These are phyloP conservation scores for Durotheca rogersii DNA, from an alignment of 495 filamentous ascomycete species.

Conservation along the genomic window DNA sequence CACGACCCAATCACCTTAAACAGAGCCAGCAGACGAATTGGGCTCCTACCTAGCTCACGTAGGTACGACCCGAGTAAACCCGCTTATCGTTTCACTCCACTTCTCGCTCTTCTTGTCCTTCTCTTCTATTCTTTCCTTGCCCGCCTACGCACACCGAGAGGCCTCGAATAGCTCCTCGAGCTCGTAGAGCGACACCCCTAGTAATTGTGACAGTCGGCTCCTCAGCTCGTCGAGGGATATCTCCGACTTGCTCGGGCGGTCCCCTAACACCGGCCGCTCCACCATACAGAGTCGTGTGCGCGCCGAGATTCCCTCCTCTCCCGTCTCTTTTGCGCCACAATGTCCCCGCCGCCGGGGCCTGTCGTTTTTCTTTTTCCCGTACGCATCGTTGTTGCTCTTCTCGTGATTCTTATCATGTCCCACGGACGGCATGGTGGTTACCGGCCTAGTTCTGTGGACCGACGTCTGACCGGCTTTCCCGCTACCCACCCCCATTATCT, in stretches of 20 bases:
- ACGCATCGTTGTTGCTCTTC: background rate
- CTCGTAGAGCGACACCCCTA: constrained; percentile 31
- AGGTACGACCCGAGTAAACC: too few relatives aligned
- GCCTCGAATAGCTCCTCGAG: constrained; percentile 31
- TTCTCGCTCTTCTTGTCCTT: too few relatives aligned
- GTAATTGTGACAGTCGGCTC: constrained; percentile 25
- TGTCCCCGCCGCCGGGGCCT: too few relatives aligned
- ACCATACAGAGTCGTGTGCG: constrained; percentile 7
- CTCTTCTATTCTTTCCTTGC: background rate
- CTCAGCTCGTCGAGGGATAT: constrained; percentile 35
- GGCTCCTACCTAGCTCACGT: too few relatives aligned
- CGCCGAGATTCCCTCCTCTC: too few relatives aligned
- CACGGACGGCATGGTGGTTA: background rate
- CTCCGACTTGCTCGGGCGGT: constrained; percentile 14
- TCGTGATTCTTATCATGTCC: background rate
- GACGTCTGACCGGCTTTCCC: background rate
- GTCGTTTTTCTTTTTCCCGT: too few relatives aligned
- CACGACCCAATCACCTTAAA: too few relatives aligned
- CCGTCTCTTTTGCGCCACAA: too few relatives aligned
- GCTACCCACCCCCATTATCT: background rate
- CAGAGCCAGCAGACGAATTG: too few relatives aligned
- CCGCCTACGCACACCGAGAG: constrained; percentile 8
- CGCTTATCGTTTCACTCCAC: too few relatives aligned
- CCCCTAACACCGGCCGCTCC: background rate
- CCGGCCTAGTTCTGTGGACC: background rate